Evolutionary conservation across 352 stramenopile species (phyloP).

Genomic region (Globisporangium radiosum): DNA sequence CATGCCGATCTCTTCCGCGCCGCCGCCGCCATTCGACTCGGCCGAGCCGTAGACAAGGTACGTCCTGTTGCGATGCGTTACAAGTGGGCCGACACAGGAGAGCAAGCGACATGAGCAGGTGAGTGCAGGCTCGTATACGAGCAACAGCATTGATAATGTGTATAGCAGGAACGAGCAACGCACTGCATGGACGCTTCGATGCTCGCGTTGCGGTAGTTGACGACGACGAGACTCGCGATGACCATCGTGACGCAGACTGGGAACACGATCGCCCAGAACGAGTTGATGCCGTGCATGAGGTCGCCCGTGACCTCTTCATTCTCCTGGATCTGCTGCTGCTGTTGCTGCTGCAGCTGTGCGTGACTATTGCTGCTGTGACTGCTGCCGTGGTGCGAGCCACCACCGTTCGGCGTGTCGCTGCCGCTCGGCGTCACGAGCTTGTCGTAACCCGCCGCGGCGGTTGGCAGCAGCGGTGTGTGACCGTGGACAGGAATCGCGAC

Average conservation of each 20-base stretch:
- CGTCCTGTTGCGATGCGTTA: slow-evolving; percentile 20
- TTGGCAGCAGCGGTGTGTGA: slow-evolving; percentile 21
- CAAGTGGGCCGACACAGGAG: background rate
- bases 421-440: slow-evolving; percentile 53
- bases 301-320: slow-evolving; percentile 43
- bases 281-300: slow-evolving; percentile 85
- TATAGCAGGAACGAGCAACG: slow-evolving; percentile 1
- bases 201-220: slow-evolving; percentile 76
- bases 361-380: slow-evolving; percentile 8
- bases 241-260: slow-evolving; percentile 82
- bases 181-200: slow-evolving; percentile 78
- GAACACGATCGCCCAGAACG: slow-evolving; percentile 82
- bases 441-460: slow-evolving; percentile 32
- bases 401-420: slow-evolving; percentile 1
- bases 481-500: slow-evolving; percentile 29
- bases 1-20: slow-evolving; percentile 38
- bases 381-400: slow-evolving; percentile 7
- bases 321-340: slow-evolving; percentile 13
- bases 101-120: background rate
- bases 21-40: slow-evolving; percentile 20
- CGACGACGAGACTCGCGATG: slow-evolving; percentile 69
- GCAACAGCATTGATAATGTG: background rate
- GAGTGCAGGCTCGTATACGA: background rate
- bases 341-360: slow-evolving; percentile 9
- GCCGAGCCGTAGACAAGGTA: slow-evolving; percentile 80